These are phyloP conservation scores for Colletotrichum tropicale DNA, from an alignment of 2,329 filamentous ascomycete genomes.

Conservation along the genomic window DNA sequence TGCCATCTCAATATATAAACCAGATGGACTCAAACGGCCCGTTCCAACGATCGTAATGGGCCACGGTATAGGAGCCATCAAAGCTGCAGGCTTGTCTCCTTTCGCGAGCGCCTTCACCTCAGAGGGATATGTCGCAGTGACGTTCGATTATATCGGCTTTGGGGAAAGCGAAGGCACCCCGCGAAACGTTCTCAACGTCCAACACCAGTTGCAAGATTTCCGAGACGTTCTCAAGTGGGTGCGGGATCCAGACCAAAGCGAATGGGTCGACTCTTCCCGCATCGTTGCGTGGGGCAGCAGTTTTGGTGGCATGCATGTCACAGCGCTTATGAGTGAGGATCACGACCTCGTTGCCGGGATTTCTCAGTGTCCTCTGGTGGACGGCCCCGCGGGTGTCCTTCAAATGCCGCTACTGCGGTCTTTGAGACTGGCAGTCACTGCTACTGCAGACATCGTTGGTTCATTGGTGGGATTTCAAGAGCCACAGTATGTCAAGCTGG, in stretches of 20 bases:
- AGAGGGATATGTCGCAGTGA: slow-evolving; percentile 4
- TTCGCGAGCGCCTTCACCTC: slow-evolving; percentile 4
- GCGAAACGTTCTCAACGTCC: slow-evolving; percentile 4
- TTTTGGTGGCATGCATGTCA: slow-evolving; percentile 16
- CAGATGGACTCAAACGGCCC: not conserved
- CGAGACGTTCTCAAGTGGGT: slow-evolving; percentile 6
- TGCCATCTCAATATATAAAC: slow-evolving; percentile 6
- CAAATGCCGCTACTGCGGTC: slow-evolving; percentile 1
- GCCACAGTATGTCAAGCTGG: slow-evolving; percentile 2
- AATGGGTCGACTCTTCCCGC: not conserved
- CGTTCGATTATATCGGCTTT: slow-evolving; percentile 13
- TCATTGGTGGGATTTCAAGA: not conserved
- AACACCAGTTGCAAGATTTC: slow-evolving; percentile 6
- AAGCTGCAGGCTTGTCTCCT: slow-evolving; percentile 5
- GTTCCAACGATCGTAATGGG: slow-evolving; percentile 5
- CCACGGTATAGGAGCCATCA: slow-evolving; percentile 11
- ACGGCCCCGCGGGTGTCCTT: not conserved
- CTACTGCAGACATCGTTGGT: not conserved
- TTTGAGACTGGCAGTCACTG: not conserved
- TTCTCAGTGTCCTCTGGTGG: slow-evolving; percentile 7
- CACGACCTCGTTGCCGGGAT: slow-evolving; percentile 1
- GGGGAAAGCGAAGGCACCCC: slow-evolving; percentile 9
- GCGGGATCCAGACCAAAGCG: not conserved
- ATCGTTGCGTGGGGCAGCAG: slow-evolving; percentile 14
- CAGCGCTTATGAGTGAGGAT: not conserved